Conservation (phyloP, 148 eudicot species). For the Chenopodium quinoa region DNA sequence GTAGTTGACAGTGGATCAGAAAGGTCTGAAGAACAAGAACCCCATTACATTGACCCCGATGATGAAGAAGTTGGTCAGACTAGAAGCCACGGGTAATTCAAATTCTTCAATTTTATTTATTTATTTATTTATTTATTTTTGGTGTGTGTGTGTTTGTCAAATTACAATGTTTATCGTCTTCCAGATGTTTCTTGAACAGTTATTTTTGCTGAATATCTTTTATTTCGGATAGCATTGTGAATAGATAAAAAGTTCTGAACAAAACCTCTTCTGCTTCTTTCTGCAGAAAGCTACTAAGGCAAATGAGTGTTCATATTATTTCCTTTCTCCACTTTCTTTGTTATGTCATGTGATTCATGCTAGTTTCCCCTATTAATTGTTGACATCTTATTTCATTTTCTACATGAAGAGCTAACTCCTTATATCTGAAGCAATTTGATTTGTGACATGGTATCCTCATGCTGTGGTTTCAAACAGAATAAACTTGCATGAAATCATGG, state of each 20-base stretch:
- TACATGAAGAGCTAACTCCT: not conserved
- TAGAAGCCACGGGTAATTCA: constrained; percentile 62
- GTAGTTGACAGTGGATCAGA: constrained; percentile 84
- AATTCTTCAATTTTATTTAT: not conserved
- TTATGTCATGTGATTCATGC: not conserved
- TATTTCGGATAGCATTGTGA: not conserved
- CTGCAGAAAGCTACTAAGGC: not conserved
- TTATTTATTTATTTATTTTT: no score
- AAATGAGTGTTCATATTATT: not conserved
- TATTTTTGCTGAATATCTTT: not conserved
- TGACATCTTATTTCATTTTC: not conserved
- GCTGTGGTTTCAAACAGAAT: not conserved
- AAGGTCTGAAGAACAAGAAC: constrained; percentile 73
- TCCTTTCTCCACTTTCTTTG: not conserved
- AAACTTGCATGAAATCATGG: not conserved
- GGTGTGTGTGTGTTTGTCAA: not conserved
- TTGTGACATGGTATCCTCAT: not conserved
- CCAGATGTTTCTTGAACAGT: not conserved
- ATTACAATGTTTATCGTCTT: not conserved
- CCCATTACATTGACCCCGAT: constrained; percentile 65
- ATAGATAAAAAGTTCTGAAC: not conserved
- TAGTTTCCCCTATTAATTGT: not conserved
- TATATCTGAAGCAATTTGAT: not conserved
- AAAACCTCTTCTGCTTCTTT: not conserved
- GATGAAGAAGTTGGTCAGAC: constrained; percentile 92